Evolutionary conservation across 129 eudicot species (phyloP), one percentile per base, ranked within the genome.

Genomic region (Tagetes patula): DNA sequence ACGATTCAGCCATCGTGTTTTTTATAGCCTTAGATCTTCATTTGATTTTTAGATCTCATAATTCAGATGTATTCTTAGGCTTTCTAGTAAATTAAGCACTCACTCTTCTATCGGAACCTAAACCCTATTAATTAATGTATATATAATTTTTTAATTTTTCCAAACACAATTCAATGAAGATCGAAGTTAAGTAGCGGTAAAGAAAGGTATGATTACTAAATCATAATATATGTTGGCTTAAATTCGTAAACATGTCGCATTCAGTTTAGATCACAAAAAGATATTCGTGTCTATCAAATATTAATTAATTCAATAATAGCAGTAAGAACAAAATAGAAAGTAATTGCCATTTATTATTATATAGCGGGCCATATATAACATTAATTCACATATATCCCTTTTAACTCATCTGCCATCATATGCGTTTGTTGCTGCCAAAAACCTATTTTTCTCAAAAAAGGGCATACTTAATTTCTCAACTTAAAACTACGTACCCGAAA

Each of bases 251-350:
- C 3, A 32, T 4, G 40, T 59, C 65, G 14, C 7, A 10, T 9
- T 59, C 65, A 59, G 33, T 14, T 33, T 32, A 50, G 41, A 59
- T 59, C 65, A 59, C 65, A 33, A 59, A 59, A 59, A 59, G 65
- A 59, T 59, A 59, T 59, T 32, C 65, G 41, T 59, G 65, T 59
- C 65, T 59, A 59, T 59, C 65, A 1, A 32, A 32, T 9, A 59
- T 33, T 32, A 59, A 59, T 59, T 32, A 32, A 59, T 59, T 32
- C 9, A 59, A 33, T 8, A 59, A 59, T 47, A 40, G 5, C 5
- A 40, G 5, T 55, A 55, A 55, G 34, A 55, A 30, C 63, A 59
- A 59, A 59, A 59, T 59, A 59, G 10, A 59, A 32, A 59, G 65
- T 59, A 32, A 10, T 59, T 59, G 40, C 12, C 65, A 59, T 59